Evolutionary conservation across 345 rosid species (phyloP), one percentile per base, ranked within the genome.

Genomic region (Erodium maritimum): DNA sequence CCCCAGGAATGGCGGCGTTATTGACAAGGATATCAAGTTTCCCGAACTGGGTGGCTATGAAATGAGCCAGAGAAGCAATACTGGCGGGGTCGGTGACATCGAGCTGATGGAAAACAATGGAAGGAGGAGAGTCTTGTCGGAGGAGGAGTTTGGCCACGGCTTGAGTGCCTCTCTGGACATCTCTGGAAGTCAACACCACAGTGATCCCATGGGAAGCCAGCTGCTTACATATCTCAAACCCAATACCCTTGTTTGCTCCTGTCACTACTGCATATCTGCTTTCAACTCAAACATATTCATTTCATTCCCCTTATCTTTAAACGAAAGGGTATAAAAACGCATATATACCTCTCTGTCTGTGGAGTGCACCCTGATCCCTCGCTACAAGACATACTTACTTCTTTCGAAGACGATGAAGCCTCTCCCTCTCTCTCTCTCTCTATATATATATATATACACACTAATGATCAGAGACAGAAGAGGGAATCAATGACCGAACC

Each of bases 211-310:
- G 58, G 0, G 61, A 65, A 23, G 69, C 79, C 45, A 74, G 72
- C 55, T 69, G 77, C 67, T 64, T 71, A 21, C 71, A 67, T 17
- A 74, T 69, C 62, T 70, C 79, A 53, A 71, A 69, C 22, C 81
- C 84, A 6, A 80, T 77, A 50, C 81, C 81, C 69, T 65, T 74
- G 72, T 74, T 80, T 23, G 77, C 73, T 20, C 81, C 84, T 19
- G 79, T 76, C 8, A 73, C 84, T 13, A 79, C 68, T 42, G 80
- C 84, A 66, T 63, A 63, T 53, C 80, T 79, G n/a, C n/a, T n/a
- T n/a, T n/a, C n/a, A n/a, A n/a, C n/a, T n/a, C n/a, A n/a, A n/a
- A n/a, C n/a, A n/a, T n/a, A n/a, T n/a, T n/a, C n/a, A n/a, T n/a
- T n/a, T n/a, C n/a, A n/a, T n/a, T n/a, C n/a, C n/a, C n/a, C n/a